Base-by-base conservation (phyloP, 177 flowering plant genomes). In the Vitis hybrid region DNA sequence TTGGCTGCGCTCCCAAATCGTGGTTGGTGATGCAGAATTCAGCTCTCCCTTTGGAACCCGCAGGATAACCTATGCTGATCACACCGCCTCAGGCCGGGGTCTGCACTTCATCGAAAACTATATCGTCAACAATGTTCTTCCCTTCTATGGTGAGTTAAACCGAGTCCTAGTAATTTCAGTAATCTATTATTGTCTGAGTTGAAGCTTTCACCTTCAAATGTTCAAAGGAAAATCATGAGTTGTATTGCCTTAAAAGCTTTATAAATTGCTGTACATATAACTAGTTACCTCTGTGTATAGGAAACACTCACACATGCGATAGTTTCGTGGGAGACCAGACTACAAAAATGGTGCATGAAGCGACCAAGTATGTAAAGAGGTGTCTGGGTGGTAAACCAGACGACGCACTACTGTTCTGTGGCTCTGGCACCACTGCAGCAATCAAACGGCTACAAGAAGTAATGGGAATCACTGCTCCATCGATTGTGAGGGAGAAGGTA, bases 381-480 rank as follows among this genome's bases (percentile, higher is more conserved):
- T 84, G 91, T 74, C 61, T 93, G 58, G 94, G 93, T 0, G 96
- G 87, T 0, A 79, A 80, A 3, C 62, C 73, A 59, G 68, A 80
- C 1, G 92, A 87, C 26, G 90, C 89, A 15, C 73, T 93, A 4
- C 2, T 93, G 45, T 90, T 89, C 63, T 87, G 91, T 50, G 94
- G 98, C 19, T 80, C 89, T 49, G 98, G 98, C 55, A 50, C 90
- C 1, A 93, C 96, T 0, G 86, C 87, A 0, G 89, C 94, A 18
- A 77, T 93, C 26, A 93, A 93, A 67, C 77, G 89, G n/a, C 85
- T 93, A 6, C 98, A 93, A 78, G 98, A 93, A 70, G 90, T 90
- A 11, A 90, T 93, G 87, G 96, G 93, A 0, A 59, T 90, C 2
- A 73, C 93, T 0, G 73, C 87, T 31, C 88, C 98, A 10, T 85